These are phyloP conservation scores for Alliaria petiolata DNA, from an alignment of 345 rosid species.

Conservation along the genomic window DNA sequence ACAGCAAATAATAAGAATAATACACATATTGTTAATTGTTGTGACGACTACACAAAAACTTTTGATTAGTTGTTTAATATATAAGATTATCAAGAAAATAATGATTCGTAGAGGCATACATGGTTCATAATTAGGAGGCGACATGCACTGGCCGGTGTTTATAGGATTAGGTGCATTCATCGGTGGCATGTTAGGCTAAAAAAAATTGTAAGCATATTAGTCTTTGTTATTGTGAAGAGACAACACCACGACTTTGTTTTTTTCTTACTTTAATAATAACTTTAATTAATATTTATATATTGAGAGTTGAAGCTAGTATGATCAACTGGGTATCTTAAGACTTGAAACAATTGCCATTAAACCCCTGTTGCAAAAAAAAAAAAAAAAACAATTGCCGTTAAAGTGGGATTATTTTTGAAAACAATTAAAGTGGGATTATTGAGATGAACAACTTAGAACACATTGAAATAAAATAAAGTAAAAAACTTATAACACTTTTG, in stretches of 20 bases:
- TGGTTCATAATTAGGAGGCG: slow-evolving; percentile 32
- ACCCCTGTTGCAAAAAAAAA: no score
- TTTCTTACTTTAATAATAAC: background rate
- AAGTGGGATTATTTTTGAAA: no score
- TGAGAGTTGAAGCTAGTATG: slow-evolving; percentile 14
- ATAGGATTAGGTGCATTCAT: slow-evolving; percentile 35
- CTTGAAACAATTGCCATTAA: no score
- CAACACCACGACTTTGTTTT: slow-evolving; percentile 22
- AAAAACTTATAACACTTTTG: background rate
- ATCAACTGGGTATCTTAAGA: background rate
- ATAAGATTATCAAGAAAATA: slow-evolving; percentile 11
- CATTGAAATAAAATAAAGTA: background rate
- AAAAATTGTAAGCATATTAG: slow-evolving; percentile 13
- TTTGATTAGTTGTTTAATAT: background rate
- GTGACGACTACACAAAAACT: slow-evolving; percentile 6
- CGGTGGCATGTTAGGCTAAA: slow-evolving; percentile 38
- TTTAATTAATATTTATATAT: background rate
- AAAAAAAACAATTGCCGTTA: background rate
- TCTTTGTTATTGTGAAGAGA: slow-evolving; percentile 29
- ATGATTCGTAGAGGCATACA: slow-evolving; percentile 18
- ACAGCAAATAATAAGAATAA: slow-evolving; percentile 16
- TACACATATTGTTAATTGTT: slow-evolving; percentile 13
- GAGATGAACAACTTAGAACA: background rate
- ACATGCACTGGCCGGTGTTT: slow-evolving; percentile 35
- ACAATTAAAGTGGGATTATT: no score